Percentiles rank a stretch among this genome's conserved stretches.
Conservation (phyloP, 805 yeast genomes). For the Candida cerambycidarum region DNA sequence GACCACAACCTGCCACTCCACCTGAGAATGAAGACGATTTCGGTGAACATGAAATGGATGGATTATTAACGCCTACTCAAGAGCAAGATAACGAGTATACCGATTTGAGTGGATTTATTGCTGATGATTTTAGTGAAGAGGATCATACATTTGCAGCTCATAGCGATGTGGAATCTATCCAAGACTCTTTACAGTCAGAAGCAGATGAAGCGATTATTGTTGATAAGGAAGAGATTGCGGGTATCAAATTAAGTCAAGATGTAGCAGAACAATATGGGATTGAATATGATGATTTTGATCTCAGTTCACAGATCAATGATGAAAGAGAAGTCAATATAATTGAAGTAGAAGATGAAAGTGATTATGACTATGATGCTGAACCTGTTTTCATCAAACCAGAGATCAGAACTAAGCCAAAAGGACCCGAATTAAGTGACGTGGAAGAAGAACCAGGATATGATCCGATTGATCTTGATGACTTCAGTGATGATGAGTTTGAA, state of each 20-base stretch:
- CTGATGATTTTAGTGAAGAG: slow-evolving; percentile 8
- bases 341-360: slow-evolving; percentile 25
- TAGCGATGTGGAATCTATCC: slow-evolving; percentile 5
- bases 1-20: slow-evolving; percentile 2
- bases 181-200: slow-evolving; percentile 3
- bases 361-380: slow-evolving; percentile 24
- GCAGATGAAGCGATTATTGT: slow-evolving; percentile 12
- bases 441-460: not conserved
- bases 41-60: slow-evolving; percentile 35
- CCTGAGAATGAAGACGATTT: slow-evolving; percentile 29
- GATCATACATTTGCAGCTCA: slow-evolving; percentile 6
- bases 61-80: slow-evolving; percentile 32
- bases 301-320: slow-evolving; percentile 41
- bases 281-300: slow-evolving; percentile 18
- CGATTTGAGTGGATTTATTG: slow-evolving; percentile 28
- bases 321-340: slow-evolving; percentile 38
- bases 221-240: slow-evolving; percentile 23
- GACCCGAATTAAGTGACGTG: not conserved
- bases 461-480: slow-evolving; percentile 4
- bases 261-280: slow-evolving; percentile 32
- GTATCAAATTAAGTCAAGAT: slow-evolving; percentile 32
- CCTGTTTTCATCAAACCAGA: slow-evolving; percentile 8
- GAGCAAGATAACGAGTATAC: slow-evolving; percentile 29
- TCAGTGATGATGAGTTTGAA: slow-evolving; percentile 20
- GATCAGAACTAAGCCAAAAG: not conserved